Evolutionary conservation across 2,329 filamentous ascomycete species (phyloP).

Genomic region (Hymenoscyphus salicellus): DNA sequence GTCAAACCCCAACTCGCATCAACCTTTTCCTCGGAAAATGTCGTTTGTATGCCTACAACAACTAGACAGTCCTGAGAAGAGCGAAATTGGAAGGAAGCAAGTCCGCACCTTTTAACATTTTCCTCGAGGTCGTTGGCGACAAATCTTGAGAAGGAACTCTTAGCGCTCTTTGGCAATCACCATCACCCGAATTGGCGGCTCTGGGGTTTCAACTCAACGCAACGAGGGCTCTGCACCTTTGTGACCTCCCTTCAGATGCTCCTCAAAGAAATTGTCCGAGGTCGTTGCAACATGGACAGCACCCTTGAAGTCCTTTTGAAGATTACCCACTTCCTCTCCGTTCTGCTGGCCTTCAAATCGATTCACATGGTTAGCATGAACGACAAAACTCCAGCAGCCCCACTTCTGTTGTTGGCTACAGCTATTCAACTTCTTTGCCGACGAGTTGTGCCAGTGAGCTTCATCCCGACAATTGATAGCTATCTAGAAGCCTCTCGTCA

Average conservation of each 20-base stretch:
- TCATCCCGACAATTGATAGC: slow-evolving; percentile 8
- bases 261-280: slow-evolving; percentile 14
- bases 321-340: slow-evolving; percentile 16
- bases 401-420: slow-evolving; percentile 8
- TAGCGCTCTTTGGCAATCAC: not conserved
- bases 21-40: slow-evolving; percentile 14
- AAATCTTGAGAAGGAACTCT: not conserved
- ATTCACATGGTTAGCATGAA: slow-evolving; percentile 8
- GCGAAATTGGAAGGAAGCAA: slow-evolving; percentile 6
- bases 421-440: slow-evolving; percentile 10
- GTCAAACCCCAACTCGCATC: not conserved
- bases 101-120: slow-evolving; percentile 11
- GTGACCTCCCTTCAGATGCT: slow-evolving; percentile 16
- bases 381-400: not conserved
- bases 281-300: slow-evolving; percentile 6
- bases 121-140: slow-evolving; percentile 9
- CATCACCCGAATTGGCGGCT: not conserved
- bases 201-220: slow-evolving; percentile 17
- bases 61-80: slow-evolving; percentile 4
- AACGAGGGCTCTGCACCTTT: slow-evolving; percentile 15
- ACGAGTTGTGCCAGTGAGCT: slow-evolving; percentile 10
- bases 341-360: slow-evolving; percentile 12
- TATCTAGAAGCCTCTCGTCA: slow-evolving; percentile 15
- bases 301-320: slow-evolving; percentile 13
- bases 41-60: slow-evolving; percentile 8